These are phyloP conservation scores for Solanum virginianum DNA, from an alignment of 257 asterid genomes.

Conservation along the genomic window DNA sequence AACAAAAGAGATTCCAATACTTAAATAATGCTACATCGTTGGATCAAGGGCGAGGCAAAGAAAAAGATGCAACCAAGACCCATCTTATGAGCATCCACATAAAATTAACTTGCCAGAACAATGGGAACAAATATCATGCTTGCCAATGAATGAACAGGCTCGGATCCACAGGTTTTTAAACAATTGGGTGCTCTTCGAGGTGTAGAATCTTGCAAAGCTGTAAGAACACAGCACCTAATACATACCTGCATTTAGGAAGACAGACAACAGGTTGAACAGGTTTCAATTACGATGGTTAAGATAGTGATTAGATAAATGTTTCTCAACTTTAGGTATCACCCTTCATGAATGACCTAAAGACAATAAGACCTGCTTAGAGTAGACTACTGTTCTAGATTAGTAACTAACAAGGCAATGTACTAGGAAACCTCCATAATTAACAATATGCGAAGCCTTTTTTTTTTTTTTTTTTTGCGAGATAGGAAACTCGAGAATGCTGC, in stretches of 20 bases:
- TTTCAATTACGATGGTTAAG: too few species aligned
- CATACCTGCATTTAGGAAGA: slow-evolving; percentile 39
- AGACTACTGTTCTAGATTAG: not conserved
- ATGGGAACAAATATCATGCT: not conserved
- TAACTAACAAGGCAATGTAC: not conserved
- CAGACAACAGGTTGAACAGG: not conserved
- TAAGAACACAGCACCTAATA: slow-evolving; percentile 82
- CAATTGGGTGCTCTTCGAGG: slow-evolving; percentile 56
- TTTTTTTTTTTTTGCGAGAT: too few species aligned
- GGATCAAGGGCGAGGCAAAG: not conserved
- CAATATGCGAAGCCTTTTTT: not conserved
- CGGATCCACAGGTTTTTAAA: slow-evolving; percentile 83
- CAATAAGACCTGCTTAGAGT: not conserved
- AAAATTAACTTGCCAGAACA: not conserved
- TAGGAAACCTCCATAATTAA: not conserved
- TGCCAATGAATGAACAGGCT: slow-evolving; percentile 75
- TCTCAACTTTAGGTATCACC: too few species aligned
- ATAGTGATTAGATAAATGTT: too few species aligned
- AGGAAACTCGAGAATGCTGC: too few species aligned
- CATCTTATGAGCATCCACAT: not conserved
- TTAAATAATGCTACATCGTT: not conserved
- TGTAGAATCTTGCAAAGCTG: slow-evolving; percentile 71
- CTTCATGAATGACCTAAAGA: not conserved
- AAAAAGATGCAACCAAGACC: not conserved
- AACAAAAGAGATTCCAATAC: not conserved